Base-by-base conservation (phyloP, 495 filamentous ascomycete species). In the Aspergillus funiculosus region DNA sequence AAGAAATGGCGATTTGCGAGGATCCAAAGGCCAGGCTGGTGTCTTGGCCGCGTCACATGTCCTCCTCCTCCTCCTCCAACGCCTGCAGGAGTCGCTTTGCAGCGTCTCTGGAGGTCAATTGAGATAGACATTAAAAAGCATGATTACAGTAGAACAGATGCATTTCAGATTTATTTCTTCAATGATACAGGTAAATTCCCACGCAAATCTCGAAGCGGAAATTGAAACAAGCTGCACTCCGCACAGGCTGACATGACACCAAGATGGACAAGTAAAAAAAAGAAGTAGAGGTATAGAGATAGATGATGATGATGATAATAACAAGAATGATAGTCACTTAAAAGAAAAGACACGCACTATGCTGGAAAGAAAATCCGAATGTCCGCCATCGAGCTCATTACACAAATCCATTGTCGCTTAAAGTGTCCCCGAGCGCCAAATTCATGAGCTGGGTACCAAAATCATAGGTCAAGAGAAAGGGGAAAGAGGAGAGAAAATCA, bases 11-110 rank as follows among this genome's bases (percentile, higher is more conserved):
- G 26, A 17, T 6, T 46, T 27, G 13, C 14, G 43, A 28, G 26
- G 14, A 6, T 25, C 5, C 41, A 62, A 60, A 62, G 59, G 59
- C 57, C 59, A 62, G 56, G 39, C 48, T 62, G 59, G 54, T 59
- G 50, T 51, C 49, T 50, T 52, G 51, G 54, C 54, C 51, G 27
- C 46, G 54, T 53, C 58, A 59, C 56, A 59, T 59, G 56, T 48
- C 35, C 41, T 14, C 15, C 14, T 14, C 31, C n/a, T n/a, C n/a
- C n/a, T n/a, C n/a, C n/a, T n/a, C n/a, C n/a, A n/a, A n/a, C n/a
- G n/a, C n/a, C n/a, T n/a, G n/a, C n/a, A n/a, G n/a, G n/a, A n/a
- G n/a, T n/a, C n/a, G n/a, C n/a, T n/a, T n/a, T n/a, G n/a, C n/a
- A n/a, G n/a, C n/a, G n/a, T n/a, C n/a, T n/a, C n/a, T n/a, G n/a